phyloP scores from a whole-genome alignment of 2,329 filamentous ascomycete species.

The Penicillium sp. region DNA sequence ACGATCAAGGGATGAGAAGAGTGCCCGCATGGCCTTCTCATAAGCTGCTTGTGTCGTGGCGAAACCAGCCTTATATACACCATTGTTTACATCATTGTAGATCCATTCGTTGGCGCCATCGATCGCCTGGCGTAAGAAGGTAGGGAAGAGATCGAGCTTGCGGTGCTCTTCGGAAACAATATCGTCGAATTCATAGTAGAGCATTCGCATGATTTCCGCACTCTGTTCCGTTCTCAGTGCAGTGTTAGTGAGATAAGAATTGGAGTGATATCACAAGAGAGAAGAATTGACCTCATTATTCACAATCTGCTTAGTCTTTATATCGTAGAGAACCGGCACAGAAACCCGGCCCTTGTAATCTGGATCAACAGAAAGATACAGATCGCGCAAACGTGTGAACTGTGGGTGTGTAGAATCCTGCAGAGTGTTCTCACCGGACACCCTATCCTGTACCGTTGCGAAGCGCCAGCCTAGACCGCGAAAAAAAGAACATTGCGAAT shows the following conservation, averaged over 20 bases:
- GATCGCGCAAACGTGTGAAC: conserved; percentile 71
- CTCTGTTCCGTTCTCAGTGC: no score
- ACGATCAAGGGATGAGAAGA: conserved; percentile 82
- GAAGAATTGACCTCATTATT: conserved; percentile 93
- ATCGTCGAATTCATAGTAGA: conserved; percentile 78
- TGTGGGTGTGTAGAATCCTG: conserved; percentile 62
- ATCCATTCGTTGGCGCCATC: conserved; percentile 80
- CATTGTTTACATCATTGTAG: conserved; percentile 62
- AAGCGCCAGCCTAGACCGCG: conserved; percentile 87
- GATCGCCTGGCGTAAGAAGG: conserved; percentile 64
- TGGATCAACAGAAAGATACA: conserved; percentile 75
- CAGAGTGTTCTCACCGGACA: conserved; percentile 54
- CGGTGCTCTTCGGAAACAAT: conserved; percentile 62
- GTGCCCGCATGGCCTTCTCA: conserved; percentile 66
- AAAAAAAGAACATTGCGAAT: no score
- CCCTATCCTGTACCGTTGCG: conserved; percentile 63
- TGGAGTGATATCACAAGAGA: no score
- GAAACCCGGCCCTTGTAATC: conserved; percentile 80
- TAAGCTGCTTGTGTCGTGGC: conserved; percentile 83
- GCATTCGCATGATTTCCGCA: conserved; percentile 89
- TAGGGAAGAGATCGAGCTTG: conserved; percentile 67
- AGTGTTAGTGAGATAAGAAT: no score
- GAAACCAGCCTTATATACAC: conserved; percentile 67
- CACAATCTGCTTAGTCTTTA: conserved; percentile 71
- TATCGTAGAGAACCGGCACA: conserved; percentile 78